Evolutionary conservation across 768 basidiomycete genomes (phyloP).

Genomic region (Chalciporus piperatus): DNA sequence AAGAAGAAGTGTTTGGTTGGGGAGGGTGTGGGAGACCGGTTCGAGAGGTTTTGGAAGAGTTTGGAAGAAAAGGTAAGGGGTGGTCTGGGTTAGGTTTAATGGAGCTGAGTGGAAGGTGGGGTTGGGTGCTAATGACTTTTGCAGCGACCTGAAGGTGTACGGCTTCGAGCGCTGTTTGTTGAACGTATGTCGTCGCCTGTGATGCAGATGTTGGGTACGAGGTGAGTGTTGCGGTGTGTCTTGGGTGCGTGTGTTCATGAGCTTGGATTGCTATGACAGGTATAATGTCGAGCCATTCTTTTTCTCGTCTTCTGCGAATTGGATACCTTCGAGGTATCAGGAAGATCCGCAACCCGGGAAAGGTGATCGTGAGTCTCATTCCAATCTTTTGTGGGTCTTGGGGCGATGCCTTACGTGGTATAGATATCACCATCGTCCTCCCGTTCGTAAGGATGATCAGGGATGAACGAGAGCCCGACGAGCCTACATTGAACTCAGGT

Average conservation of each 20-base stretch:
- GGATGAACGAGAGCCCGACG: constrained; percentile 5
- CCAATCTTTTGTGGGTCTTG: constrained; percentile 23
- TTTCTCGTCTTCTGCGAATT: constrained; percentile 42
- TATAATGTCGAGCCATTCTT: constrained; percentile 38
- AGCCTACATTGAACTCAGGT: background rate
- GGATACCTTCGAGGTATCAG: constrained; percentile 59
- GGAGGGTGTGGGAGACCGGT: constrained; percentile 11
- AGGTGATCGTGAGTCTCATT: constrained; percentile 48
- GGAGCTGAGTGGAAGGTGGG: too few species aligned
- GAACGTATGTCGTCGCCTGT: constrained; percentile 29
- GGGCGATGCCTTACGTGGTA: constrained; percentile 8
- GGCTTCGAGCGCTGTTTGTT: constrained; percentile 29
- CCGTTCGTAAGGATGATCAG: constrained; percentile 41
- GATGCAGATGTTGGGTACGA: constrained; percentile 35
- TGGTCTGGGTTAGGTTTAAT: background rate
- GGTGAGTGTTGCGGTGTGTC: constrained; percentile 13
- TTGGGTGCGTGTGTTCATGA: too few species aligned
- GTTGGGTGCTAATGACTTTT: background rate
- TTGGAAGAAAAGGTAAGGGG: constrained; percentile 32
- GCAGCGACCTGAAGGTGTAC: constrained; percentile 12
- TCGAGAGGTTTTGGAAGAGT: constrained; percentile 29
- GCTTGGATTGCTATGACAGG: constrained; percentile 9
- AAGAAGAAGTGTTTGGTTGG: background rate
- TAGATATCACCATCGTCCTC: constrained; percentile 50
- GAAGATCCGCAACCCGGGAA: constrained; percentile 39